phyloP scores from a whole-genome alignment of 352 stramenopile genomes.

The Globisporangium camurandrum region DNA sequence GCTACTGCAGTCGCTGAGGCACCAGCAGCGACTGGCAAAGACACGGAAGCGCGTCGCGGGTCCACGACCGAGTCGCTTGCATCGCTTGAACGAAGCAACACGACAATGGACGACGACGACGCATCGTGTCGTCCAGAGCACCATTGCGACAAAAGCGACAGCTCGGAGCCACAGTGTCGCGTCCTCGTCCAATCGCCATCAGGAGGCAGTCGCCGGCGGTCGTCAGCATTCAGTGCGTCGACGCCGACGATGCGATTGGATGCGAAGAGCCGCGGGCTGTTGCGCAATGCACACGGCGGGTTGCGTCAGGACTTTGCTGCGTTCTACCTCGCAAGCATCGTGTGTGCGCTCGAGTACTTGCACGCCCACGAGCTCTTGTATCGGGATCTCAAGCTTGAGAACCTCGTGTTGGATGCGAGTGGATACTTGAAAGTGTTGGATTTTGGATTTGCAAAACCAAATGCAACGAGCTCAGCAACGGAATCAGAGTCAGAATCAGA shows the following conservation, averaged over 20 bases:
- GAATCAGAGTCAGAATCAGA: no score
- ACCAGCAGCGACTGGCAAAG: neutral
- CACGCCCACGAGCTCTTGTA: conserved; percentile 70
- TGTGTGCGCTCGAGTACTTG: conserved; percentile 68
- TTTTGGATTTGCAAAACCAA: conserved; percentile 70
- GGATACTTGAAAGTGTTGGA: conserved; percentile 87
- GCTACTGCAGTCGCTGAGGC: neutral
- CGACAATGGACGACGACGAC: no score
- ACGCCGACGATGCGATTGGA: conserved; percentile 19
- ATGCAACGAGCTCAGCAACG: conserved; percentile 32
- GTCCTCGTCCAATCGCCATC: no score
- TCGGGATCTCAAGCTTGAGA: conserved; percentile 89
- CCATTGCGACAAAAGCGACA: no score
- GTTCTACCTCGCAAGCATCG: conserved; percentile 91
- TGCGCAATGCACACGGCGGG: conserved; percentile 35
- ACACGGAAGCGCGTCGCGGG: conserved; percentile 1
- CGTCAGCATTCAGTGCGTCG: neutral
- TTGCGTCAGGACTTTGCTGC: conserved; percentile 47
- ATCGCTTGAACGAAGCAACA: neutral
- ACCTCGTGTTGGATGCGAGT: conserved; percentile 74
- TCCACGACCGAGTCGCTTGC: conserved; percentile 2
- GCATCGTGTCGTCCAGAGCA: no score
- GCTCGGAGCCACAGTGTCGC: neutral
- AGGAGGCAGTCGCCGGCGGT: neutral
- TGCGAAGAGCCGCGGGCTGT: conserved; percentile 25